Base-by-base conservation (phyloP, 768 basidiomycete species). In the Boletus vermiculosoides region DNA sequence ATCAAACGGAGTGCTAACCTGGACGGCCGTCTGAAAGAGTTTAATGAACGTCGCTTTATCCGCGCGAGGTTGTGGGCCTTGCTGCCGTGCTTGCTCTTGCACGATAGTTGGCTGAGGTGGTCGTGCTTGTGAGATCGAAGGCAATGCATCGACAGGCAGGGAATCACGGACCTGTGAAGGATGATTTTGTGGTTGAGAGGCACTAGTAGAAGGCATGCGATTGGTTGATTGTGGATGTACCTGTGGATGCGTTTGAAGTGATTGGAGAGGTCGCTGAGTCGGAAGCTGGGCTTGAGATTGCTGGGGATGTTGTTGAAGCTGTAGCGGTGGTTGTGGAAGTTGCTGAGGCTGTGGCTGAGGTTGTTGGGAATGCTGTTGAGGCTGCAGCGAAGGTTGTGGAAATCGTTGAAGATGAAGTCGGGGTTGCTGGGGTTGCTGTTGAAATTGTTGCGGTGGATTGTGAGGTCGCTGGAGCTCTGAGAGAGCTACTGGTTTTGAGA, bases 11-110 rank as follows among this genome's bases (percentile, higher is more conserved):
- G 37, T 15, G 59, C 70, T 5, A 49, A 71, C 70, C 42, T 60
- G 52, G 9, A 61, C 48, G 15, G 60, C 64, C 1, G 7, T 20
- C 37, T 66, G 71, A 33, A 71, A 73, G 28, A 40, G 41, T 20
- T 54, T 58, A 28, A 61, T 48, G 25, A 72, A 71, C 16, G 18
- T 53, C 13, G 57, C 65, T 48, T 59, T 59, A 46, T 60, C 58
- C 12, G 18, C 16, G 18, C 9, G 36, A 28, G 22, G 25, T 16
- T 50, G 52, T 36, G 44, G 18, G 1, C 9, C 42, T 8, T 22
- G 52, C 28, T 52, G 67, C n/a, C 16, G 23, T 41, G 15, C 44
- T 34, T 57, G 54, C 23, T 56, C 56, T 52, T 56, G 66, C n/a
- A 30, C 40, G 16, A 31, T 45, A 22, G 12, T 45, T 37, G 54